These are phyloP conservation scores for Furcasterigmium sp. DNA, from an alignment of 2,329 filamentous ascomycete genomes.

Conservation along the genomic window DNA sequence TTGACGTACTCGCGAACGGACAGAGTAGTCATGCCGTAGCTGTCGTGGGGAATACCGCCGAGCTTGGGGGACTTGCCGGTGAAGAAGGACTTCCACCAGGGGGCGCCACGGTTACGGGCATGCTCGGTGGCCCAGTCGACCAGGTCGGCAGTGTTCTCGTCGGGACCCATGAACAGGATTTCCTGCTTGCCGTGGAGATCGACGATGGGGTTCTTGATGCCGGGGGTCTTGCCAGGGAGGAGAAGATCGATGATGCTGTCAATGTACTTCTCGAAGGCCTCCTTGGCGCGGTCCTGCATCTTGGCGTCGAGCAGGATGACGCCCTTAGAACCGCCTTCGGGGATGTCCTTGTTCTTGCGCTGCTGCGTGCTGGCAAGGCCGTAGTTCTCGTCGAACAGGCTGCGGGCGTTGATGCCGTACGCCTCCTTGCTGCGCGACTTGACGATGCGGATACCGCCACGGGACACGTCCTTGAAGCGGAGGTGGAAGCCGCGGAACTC, in stretches of 20 bases:
- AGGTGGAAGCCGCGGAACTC: slow-evolving; percentile 97
- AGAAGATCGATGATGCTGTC: slow-evolving; percentile 96
- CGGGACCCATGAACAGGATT: slow-evolving; percentile 97
- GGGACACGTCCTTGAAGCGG: slow-evolving; percentile 93
- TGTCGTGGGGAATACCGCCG: slow-evolving; percentile 93
- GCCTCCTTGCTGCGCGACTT: slow-evolving; percentile 96
- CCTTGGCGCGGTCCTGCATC: slow-evolving; percentile 86
- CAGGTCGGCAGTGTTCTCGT: slow-evolving; percentile 96
- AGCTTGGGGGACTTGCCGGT: slow-evolving; percentile 96
- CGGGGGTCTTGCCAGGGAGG: slow-evolving; percentile 81
- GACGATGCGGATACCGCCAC: slow-evolving; percentile 96
- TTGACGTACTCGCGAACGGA: slow-evolving; percentile 94
- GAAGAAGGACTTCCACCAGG: slow-evolving; percentile 99
- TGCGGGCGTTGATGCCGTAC: slow-evolving; percentile 93
- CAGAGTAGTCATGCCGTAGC: slow-evolving; percentile 95
- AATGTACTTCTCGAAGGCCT: slow-evolving; percentile 99
- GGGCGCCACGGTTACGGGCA: slow-evolving; percentile 77
- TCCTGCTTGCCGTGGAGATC: slow-evolving; percentile 93
- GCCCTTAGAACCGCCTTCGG: slow-evolving; percentile 96
- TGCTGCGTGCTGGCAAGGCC: slow-evolving; percentile 97
- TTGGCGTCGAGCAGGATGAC: slow-evolving; percentile 91
- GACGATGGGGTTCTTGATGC: slow-evolving; percentile 98
- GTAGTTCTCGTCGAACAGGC: slow-evolving; percentile 98
- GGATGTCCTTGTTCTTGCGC: slow-evolving; percentile 99
- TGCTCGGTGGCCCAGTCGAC: slow-evolving; percentile 99